Conservation (phyloP, 257 asterid genomes). For the Petunia axillaris region DNA sequence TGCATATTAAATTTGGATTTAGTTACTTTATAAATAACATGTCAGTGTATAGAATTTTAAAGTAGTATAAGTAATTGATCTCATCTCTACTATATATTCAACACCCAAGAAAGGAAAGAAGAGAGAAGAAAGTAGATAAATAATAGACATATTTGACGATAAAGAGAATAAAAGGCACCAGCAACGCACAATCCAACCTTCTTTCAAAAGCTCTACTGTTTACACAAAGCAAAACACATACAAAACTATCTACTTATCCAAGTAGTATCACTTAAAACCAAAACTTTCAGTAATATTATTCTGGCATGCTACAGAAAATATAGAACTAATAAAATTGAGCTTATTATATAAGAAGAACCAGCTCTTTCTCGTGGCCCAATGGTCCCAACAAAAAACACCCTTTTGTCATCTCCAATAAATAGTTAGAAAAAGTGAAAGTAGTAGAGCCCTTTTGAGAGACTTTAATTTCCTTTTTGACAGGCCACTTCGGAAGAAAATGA, state of each 20-base stretch:
- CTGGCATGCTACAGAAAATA: neutral
- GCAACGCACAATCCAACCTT: neutral
- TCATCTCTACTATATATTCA: neutral
- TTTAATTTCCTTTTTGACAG: constrained; percentile 20
- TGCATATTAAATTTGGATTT: too few relatives aligned
- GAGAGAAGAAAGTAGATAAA: neutral
- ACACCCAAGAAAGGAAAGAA: neutral
- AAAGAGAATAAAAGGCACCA: too few relatives aligned
- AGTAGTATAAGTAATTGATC: too few relatives aligned
- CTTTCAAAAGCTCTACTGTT: neutral
- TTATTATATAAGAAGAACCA: constrained; percentile 27
- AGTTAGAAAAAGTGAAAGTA: constrained; percentile 47
- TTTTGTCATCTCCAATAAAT: constrained; percentile 61
- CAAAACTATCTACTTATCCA: neutral
- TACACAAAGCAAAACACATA: neutral
- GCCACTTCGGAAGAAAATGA: constrained; percentile 51
- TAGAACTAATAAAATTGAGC: neutral
- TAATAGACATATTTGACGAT: too few relatives aligned
- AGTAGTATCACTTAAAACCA: neutral
- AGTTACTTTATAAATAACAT: too few relatives aligned
- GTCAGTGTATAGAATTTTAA: too few relatives aligned
- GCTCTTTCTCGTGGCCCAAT: constrained; percentile 45
- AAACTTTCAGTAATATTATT: neutral
- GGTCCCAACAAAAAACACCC: constrained; percentile 52
- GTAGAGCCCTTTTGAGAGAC: constrained; percentile 36